These are phyloP conservation scores for Oenanthe javanica DNA, from an alignment of 140 eudicot species.

Conservation along the genomic window DNA sequence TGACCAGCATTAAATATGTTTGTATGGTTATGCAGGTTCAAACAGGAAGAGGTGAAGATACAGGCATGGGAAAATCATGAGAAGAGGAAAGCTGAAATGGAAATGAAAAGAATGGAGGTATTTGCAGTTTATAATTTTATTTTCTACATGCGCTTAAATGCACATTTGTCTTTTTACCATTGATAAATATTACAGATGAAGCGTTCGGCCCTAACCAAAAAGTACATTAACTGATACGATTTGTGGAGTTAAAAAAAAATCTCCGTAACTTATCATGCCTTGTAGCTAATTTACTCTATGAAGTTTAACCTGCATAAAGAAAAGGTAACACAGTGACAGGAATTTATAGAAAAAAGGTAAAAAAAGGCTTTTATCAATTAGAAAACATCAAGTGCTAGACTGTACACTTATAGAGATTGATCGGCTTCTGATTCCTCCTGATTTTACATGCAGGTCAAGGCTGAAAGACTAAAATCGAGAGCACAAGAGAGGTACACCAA, in stretches of 20 bases:
- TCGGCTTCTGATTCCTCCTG: background rate
- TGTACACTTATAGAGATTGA: background rate
- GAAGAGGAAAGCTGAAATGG: slow-evolving; percentile 92
- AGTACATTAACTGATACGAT: no score
- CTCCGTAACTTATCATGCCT: background rate
- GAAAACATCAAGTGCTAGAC: background rate
- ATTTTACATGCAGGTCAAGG: slow-evolving; percentile 51
- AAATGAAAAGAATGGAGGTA: slow-evolving; percentile 87
- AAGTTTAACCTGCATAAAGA: background rate
- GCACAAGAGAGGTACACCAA: slow-evolving; percentile 72
- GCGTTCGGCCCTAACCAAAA: background rate
- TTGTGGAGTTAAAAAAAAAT: background rate
- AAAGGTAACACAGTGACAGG: background rate
- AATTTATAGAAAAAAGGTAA: background rate
- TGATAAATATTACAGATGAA: background rate
- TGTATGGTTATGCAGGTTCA: slow-evolving; percentile 37
- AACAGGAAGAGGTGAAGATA: slow-evolving; percentile 87
- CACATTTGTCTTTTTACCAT: background rate
- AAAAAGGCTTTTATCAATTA: no score
- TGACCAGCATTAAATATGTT: background rate
- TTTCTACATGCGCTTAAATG: background rate
- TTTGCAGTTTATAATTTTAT: background rate
- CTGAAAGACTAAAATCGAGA: slow-evolving; percentile 72
- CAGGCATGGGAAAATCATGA: slow-evolving; percentile 95
- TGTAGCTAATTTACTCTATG: background rate